These are phyloP conservation scores for Aquilaria yunnanensis DNA, from an alignment of 345 rosid species.

Conservation along the genomic window DNA sequence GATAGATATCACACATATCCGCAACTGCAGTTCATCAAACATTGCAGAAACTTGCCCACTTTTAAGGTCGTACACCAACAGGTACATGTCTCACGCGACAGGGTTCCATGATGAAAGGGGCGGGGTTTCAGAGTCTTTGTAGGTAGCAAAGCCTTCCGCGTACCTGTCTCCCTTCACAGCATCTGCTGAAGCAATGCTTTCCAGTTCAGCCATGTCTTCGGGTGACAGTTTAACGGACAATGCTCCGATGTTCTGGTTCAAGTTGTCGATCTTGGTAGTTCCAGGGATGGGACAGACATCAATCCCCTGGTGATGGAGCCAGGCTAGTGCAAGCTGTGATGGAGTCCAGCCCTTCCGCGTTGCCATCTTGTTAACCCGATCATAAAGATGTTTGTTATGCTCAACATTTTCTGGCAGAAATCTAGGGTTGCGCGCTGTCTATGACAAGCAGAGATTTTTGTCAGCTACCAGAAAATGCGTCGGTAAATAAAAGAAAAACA, in stretches of 20 bases:
- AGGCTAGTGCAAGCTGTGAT: constrained; percentile 67
- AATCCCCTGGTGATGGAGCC: constrained; percentile 38
- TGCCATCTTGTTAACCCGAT: constrained; percentile 37
- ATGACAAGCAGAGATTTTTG: constrained; percentile 1
- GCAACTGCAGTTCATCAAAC: too few species aligned
- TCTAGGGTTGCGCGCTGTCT: constrained; percentile 36
- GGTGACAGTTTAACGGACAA: constrained; percentile 42
- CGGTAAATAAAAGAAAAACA: too few species aligned
- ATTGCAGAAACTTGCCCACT: too few species aligned
- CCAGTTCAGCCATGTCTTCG: constrained; percentile 53
- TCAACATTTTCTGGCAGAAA: constrained; percentile 51
- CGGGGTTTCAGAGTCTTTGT: constrained; percentile 39
- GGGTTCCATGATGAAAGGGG: constrained; percentile 53
- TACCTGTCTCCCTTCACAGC: constrained; percentile 40
- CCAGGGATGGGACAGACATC: constrained; percentile 46
- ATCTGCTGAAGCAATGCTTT: constrained; percentile 30
- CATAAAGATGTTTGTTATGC: constrained; percentile 33
- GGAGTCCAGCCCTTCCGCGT: constrained; percentile 48
- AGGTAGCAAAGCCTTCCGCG: background rate
- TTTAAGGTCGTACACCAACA: too few species aligned
- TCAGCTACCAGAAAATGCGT: too few species aligned
- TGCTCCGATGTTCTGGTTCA: constrained; percentile 51
- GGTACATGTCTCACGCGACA: background rate
- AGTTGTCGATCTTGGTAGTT: constrained; percentile 53
- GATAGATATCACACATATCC: too few species aligned